These are phyloP conservation scores for Notholithocarpus densiflorus DNA, from an alignment of 306 rosid species.

Conservation along the genomic window DNA sequence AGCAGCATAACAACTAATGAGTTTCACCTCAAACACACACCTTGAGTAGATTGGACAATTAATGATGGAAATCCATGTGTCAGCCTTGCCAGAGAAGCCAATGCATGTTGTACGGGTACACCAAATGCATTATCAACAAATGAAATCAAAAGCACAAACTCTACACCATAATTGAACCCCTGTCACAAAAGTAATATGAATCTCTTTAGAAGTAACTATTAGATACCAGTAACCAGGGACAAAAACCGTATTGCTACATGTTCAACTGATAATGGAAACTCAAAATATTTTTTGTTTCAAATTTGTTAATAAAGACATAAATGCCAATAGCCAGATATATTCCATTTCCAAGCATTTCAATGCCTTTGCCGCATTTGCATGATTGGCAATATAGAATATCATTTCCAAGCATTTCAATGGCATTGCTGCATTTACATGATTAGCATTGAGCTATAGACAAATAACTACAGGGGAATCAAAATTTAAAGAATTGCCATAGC, in stretches of 20 bases:
- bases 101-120: slow-evolving; percentile 47
- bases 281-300: background rate
- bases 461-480: background rate
- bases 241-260: background rate
- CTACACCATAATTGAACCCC: slow-evolving; percentile 87
- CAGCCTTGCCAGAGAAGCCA: slow-evolving; percentile 51
- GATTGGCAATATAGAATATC: background rate
- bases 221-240: background rate
- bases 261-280: background rate
- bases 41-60: slow-evolving; percentile 79
- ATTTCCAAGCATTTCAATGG: background rate
- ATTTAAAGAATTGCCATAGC: background rate
- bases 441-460: background rate
- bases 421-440: background rate
- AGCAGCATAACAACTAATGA: slow-evolving; percentile 16
- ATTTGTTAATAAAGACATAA: background rate
- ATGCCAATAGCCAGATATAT: background rate
- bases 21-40: slow-evolving; percentile 36
- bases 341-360: background rate
- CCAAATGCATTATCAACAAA: slow-evolving; percentile 42
- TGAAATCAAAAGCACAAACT: slow-evolving; percentile 74
- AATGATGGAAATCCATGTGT: slow-evolving; percentile 64
- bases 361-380: background rate
- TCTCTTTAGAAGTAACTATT: background rate
- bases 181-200: slow-evolving; percentile 31